Evolutionary conservation across 768 basidiomycete species (phyloP).

Genomic region (Leccinum subtestaceum): DNA sequence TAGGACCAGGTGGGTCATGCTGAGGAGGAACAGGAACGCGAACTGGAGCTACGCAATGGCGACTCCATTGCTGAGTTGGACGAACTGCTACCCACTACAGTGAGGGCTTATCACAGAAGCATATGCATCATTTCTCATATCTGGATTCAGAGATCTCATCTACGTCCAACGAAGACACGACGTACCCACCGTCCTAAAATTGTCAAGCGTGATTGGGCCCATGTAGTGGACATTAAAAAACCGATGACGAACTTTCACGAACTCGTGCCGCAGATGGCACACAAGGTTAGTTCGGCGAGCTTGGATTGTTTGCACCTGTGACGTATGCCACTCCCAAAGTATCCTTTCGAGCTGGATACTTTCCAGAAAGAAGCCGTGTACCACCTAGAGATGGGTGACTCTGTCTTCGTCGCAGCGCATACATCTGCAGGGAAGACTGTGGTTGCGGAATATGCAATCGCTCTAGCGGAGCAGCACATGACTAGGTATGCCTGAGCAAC

Average conservation of each 20-base stretch:
- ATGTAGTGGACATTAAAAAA: slow-evolving; percentile 91
- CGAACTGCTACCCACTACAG: slow-evolving; percentile 68
- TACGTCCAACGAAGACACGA: slow-evolving; percentile 51
- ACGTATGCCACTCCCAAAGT: slow-evolving; percentile 46
- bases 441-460: slow-evolving; percentile 98
- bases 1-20: slow-evolving; percentile 22
- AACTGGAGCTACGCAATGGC: slow-evolving; percentile 12
- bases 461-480: slow-evolving; percentile 96
- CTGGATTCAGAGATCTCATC: slow-evolving; percentile 48
- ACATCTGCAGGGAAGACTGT: slow-evolving; percentile 99
- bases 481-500: slow-evolving; percentile 62
- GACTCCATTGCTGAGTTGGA: slow-evolving; percentile 58
- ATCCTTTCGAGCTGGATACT: slow-evolving; percentile 97
- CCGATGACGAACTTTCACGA: slow-evolving; percentile 86
- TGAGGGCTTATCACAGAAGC: slow-evolving; percentile 19
- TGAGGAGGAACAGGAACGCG: slow-evolving; percentile 24
- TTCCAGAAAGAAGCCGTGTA: slow-evolving; percentile 99
- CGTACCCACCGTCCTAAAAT: slow-evolving; percentile 44
- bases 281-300: slow-evolving; percentile 53
- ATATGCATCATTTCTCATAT: slow-evolving; percentile 4
- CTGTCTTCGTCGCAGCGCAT: slow-evolving; percentile 99
- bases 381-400: slow-evolving; percentile 94
- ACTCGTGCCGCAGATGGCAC: slow-evolving; percentile 95
- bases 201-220: slow-evolving; percentile 95
- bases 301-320: background rate